A percentile compares a stretch with the other conserved stretches of the same genome.
Conservation (phyloP, 495 filamentous ascomycete species). For the Tuber borchii region DNA sequence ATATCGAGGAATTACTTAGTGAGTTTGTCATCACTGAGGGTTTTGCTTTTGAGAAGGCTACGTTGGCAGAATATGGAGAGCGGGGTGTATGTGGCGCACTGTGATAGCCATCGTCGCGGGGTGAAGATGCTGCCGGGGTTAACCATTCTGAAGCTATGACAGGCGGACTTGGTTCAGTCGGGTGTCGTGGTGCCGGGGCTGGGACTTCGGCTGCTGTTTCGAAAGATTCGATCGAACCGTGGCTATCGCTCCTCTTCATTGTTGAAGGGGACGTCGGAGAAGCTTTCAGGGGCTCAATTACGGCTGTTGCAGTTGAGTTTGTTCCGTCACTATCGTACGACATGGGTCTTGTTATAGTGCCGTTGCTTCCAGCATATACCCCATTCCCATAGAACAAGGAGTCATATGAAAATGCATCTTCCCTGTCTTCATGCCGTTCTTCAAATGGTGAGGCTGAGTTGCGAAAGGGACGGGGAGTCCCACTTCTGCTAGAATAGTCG, state of each 20-base stretch:
- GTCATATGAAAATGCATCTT: conserved; percentile 96
- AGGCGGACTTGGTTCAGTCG: conserved; percentile 14
- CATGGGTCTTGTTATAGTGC: conserved; percentile 10
- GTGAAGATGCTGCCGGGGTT: conserved; percentile 16
- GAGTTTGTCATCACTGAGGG: conserved; percentile 8
- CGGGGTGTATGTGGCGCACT: conserved; percentile 39
- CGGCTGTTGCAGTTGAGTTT: conserved; percentile 31
- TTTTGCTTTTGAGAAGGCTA: conserved; percentile 15
- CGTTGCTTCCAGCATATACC: conserved; percentile 24
- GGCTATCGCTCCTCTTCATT: conserved; percentile 26
- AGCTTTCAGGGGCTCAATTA: conserved; percentile 21
- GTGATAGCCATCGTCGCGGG: conserved; percentile 39
- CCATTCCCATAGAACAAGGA: conserved; percentile 68
- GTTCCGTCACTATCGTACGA: conserved; percentile 35
- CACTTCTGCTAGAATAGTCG: conserved; percentile 28
- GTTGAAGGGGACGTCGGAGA: conserved; percentile 5
- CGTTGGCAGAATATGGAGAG: conserved; percentile 25
- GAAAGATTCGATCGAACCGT: conserved; percentile 37
- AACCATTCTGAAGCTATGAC: conserved; percentile 28
- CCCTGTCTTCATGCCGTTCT: conserved; percentile 73
- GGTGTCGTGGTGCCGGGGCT: conserved; percentile 6
- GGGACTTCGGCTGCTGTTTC: conserved; percentile 34
- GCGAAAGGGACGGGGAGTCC: conserved; percentile 28
- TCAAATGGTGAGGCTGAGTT: conserved; percentile 30
- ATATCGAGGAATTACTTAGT: conserved; percentile 18